Percentiles rank a stretch among this genome's conserved stretches.
phyloP scores from a whole-genome alignment of 352 stramenopile genomes.

The Peronosclerospora sorghi region DNA sequence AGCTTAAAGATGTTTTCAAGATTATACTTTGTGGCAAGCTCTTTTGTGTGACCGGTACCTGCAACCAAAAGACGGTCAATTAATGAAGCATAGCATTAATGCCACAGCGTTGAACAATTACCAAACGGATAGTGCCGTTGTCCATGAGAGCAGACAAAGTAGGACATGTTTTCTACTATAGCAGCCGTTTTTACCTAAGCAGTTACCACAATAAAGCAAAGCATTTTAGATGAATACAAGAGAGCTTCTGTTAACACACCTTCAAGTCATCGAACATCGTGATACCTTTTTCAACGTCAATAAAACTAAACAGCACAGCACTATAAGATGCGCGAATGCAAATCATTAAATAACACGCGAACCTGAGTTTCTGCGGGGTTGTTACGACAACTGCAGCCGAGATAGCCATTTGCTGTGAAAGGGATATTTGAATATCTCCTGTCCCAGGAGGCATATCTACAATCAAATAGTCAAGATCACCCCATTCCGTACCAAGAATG shows the following conservation, averaged over 20 bases:
- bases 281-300: slow-evolving; percentile 98
- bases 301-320: slow-evolving; percentile 63
- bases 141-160: slow-evolving; percentile 86
- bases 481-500: slow-evolving; percentile 93
- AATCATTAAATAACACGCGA: not conserved
- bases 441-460: slow-evolving; percentile 98
- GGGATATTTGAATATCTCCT: slow-evolving; percentile 98
- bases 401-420: slow-evolving; percentile 96
- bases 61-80: not conserved
- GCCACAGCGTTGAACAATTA: slow-evolving; percentile 8
- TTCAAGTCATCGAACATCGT: slow-evolving; percentile 97
- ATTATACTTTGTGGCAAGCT: slow-evolving; percentile 66
- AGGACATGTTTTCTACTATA: slow-evolving; percentile 99
- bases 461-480: slow-evolving; percentile 98
- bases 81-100: not conserved
- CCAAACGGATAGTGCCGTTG: slow-evolving; percentile 83
- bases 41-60: slow-evolving; percentile 64
- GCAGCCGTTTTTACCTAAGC: slow-evolving; percentile 89
- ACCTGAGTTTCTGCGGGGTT: slow-evolving; percentile 94
- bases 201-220: not conserved
- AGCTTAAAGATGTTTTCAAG: slow-evolving; percentile 83
- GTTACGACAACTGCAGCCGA: slow-evolving; percentile 98
- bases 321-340: not conserved
- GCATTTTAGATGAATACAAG: too few species aligned
- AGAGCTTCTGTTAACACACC: too few species aligned